Conservation (phyloP, 148 eudicot genomes). For the Cornus kousa region DNA sequence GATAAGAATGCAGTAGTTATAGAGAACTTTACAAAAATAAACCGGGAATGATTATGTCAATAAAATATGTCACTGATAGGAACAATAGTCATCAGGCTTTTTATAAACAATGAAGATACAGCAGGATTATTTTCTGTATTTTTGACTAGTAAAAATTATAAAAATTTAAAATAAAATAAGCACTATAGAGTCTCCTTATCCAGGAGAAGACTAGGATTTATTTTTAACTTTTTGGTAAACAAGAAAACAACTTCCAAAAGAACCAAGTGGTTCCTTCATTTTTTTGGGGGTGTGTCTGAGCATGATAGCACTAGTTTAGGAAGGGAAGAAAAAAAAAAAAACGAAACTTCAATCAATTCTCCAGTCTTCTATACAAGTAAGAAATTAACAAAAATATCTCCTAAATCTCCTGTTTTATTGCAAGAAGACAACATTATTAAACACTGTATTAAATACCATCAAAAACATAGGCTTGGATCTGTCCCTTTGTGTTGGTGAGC, state of each 20-base stretch:
- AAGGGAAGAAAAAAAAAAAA: neutral
- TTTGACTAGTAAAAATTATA: neutral
- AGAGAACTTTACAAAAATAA: neutral
- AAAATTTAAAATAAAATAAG: no score
- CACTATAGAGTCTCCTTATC: no score
- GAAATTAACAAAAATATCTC: neutral
- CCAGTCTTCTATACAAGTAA: neutral
- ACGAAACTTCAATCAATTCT: neutral
- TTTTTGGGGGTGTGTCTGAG: neutral
- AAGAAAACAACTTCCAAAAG: neutral
- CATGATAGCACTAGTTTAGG: neutral
- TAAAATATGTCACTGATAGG: neutral
- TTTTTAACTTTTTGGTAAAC: neutral
- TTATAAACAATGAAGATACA: neutral
- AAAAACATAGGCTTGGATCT: constrained; percentile 47
- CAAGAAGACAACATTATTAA: neutral
- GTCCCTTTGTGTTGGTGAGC: constrained; percentile 41
- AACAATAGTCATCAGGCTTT: neutral
- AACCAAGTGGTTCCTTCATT: neutral
- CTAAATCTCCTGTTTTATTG: neutral
- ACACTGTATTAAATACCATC: constrained; percentile 28
- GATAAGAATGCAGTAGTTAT: neutral
- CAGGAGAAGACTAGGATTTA: neutral
- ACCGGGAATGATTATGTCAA: neutral
- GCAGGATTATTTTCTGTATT: neutral